Evolutionary conservation across 2,329 filamentous ascomycete genomes (phyloP), one percentile per base, ranked within the genome.

Genomic region (Fusarium guadeloupense): DNA sequence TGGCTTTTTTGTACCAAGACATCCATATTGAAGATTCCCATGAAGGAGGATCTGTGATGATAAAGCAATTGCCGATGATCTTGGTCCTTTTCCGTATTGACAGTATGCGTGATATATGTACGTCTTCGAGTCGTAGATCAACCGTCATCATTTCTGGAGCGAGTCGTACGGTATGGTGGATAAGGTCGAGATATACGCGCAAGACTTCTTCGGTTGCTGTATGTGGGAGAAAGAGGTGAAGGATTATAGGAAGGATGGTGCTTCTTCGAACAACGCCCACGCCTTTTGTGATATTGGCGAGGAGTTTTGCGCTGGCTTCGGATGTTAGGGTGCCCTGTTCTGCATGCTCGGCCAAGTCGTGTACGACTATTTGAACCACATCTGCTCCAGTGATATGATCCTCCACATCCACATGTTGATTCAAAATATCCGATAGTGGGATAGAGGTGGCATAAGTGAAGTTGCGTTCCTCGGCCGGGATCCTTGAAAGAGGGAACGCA

Each of bases 361-460:
- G 69, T 58, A 89, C 75, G 13, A 83, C 78, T 5, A 90, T 75
- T 67, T 90, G 87, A 26, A 91, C 83, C 6, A 87, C 88, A 71
- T 91, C 89, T 4, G 83, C 84, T 5, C 86, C 88, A n/a, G 83
- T 83, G 55, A 89, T 87, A 17, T 89, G 74, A 21, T 86, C 83
- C 63, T 89, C 86, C 10, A 90, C 81, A 53, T 90, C 84, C 17
- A 88, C 67, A 2, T 81, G 74, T 10, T 78, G 76, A 2, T 79
- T 73, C 2, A 88, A 68, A 4, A 92, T 73, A 14, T 82, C 80
- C 0, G 84, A 84, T 3, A 90, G 73, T 3, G 84, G 81, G 2
- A 91, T 78, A 4, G 85, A 85, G 1, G 90, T 78, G 6, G 89
- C 87, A 67, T 89, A 89, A 0, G 90, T 92, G 65, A 87, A 90